These are phyloP conservation scores for Leccinum disarticulatum DNA, from an alignment of 768 basidiomycete genomes.

Conservation along the genomic window DNA sequence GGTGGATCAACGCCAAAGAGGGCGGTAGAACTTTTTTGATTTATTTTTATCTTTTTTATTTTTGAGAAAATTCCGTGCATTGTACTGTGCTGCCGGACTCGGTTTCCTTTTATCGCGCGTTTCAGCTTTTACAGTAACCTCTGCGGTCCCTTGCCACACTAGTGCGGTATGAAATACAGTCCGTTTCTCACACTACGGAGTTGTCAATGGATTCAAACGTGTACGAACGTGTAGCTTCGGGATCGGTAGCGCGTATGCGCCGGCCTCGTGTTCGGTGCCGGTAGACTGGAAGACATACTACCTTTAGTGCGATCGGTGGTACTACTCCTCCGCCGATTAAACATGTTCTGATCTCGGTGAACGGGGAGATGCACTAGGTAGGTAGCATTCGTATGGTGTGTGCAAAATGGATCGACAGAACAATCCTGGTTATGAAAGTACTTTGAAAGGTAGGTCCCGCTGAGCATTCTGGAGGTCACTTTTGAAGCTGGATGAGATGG, in stretches of 20 bases:
- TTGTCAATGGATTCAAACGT: neutral
- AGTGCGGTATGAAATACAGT: neutral
- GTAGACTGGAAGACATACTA: neutral
- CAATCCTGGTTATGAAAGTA: neutral
- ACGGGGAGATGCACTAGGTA: neutral
- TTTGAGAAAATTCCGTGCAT: neutral
- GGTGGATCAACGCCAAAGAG: slow-evolving; percentile 28
- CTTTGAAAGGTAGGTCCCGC: neutral
- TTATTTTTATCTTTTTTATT: neutral
- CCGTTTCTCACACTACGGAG: slow-evolving; percentile 1
- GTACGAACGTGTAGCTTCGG: neutral
- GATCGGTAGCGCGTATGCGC: neutral
- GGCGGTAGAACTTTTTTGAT: slow-evolving; percentile 4
- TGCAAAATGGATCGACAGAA: slow-evolving; percentile 1
- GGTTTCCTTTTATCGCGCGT: neutral
- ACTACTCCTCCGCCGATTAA: neutral
- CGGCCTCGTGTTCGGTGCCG: neutral
- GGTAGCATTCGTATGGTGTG: slow-evolving; percentile 3
- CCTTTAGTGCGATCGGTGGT: neutral
- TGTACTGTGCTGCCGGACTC: neutral
- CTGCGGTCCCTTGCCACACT: slow-evolving; percentile 2
- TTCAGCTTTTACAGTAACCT: neutral
- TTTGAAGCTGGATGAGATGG: slow-evolving; percentile 2
- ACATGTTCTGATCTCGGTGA: neutral
- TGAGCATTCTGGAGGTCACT: neutral